phyloP scores from a whole-genome alignment of 441 rosid species.

The Erodium moschatum region DNA sequence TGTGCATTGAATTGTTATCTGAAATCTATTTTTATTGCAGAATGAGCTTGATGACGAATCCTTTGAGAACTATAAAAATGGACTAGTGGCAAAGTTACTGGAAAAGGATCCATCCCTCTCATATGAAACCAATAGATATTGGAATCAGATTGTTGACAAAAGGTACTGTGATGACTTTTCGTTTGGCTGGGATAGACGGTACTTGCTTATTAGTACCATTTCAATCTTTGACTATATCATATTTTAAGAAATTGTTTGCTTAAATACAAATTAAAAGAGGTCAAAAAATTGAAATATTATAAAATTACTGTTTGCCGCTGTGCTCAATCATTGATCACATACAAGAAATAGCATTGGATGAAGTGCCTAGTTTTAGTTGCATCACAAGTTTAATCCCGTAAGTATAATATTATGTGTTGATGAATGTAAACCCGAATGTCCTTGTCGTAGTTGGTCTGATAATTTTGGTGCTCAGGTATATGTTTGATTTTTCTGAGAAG shows the following conservation, averaged over 20 bases:
- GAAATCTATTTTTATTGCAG: slow-evolving; percentile 31
- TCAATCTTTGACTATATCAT: neutral
- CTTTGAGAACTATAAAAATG: slow-evolving; percentile 63
- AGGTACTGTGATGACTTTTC: slow-evolving; percentile 43
- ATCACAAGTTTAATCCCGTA: neutral
- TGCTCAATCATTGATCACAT: neutral
- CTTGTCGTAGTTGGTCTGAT: neutral
- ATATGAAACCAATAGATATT: slow-evolving; percentile 66
- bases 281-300: neutral
- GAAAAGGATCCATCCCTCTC: slow-evolving; percentile 83
- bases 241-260: neutral
- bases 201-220: neutral
- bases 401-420: too few species aligned
- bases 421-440: neutral
- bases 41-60: slow-evolving; percentile 64
- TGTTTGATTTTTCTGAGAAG: slow-evolving; percentile 59
- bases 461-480: slow-evolving; percentile 43
- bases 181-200: slow-evolving; percentile 8
- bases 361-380: neutral
- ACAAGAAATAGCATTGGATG: neutral
- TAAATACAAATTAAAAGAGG: neutral
- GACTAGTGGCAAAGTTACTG: slow-evolving; percentile 70
- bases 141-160: slow-evolving; percentile 80
- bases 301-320: neutral
- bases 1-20: neutral